Conservation (phyloP, 805 yeast genomes). For the Saccharomycopsis schoenii region DNA sequence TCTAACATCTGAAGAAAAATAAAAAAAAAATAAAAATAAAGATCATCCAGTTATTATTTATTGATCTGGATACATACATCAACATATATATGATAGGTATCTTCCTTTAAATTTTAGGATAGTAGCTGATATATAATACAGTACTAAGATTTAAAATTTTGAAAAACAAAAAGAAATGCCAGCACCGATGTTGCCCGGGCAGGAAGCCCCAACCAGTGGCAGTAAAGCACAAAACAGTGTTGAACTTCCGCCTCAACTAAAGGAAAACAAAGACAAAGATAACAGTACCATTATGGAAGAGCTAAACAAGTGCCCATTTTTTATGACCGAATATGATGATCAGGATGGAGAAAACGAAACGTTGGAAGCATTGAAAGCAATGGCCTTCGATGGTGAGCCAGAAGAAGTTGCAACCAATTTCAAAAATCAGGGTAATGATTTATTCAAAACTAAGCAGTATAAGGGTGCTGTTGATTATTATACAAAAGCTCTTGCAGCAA, state of each 20-base stretch:
- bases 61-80: too few species aligned
- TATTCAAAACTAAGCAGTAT: conserved; percentile 58
- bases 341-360: conserved; percentile 65
- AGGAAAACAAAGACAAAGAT: conserved; percentile 48
- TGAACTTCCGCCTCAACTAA: conserved; percentile 72
- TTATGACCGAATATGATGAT: conserved; percentile 81
- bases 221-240: conserved; percentile 36
- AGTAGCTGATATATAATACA: background rate
- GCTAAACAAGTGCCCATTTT: conserved; percentile 78
- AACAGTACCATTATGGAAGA: conserved; percentile 71
- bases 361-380: conserved; percentile 80
- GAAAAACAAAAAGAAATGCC: background rate
- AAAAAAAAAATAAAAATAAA: background rate
- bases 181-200: conserved; percentile 5
- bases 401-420: conserved; percentile 84
- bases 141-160: too few species aligned
- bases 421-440: conserved; percentile 88
- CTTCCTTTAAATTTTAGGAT: too few species aligned
- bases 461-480: conserved; percentile 71
- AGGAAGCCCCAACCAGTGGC: conserved; percentile 27
- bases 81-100: too few species aligned
- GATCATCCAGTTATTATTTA: too few species aligned
- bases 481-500: conserved; percentile 67
- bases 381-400: conserved; percentile 84
- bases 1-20: background rate